Conservation (phyloP, 805 yeast genomes). For the Kregervanrija delftensis region DNA sequence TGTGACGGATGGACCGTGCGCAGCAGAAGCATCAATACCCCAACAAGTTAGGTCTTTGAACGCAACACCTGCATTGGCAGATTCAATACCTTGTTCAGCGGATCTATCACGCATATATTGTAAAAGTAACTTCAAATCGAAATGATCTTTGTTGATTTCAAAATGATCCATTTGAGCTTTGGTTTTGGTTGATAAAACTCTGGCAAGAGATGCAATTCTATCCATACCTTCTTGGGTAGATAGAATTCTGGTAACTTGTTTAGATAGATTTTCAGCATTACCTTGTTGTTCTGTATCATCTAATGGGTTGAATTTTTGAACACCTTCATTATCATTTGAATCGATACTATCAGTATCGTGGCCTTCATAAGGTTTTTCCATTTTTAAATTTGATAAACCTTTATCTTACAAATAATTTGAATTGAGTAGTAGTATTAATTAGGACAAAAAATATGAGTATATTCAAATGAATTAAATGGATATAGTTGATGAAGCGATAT, state of each 20-base stretch:
- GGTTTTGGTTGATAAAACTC: constrained; percentile 42
- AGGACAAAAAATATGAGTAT: no score
- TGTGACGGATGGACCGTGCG: constrained; percentile 36
- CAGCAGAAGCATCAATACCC: constrained; percentile 44
- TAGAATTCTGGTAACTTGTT: constrained; percentile 16
- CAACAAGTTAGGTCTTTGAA: constrained; percentile 34
- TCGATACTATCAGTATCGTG: constrained; percentile 17
- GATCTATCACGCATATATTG: constrained; percentile 32
- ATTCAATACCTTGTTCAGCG: constrained; percentile 40
- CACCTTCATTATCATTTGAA: constrained; percentile 11
- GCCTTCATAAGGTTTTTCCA: constrained; percentile 9
- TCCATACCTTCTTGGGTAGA: constrained; percentile 19
- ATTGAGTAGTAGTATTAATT: no score
- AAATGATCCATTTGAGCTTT: constrained; percentile 25
- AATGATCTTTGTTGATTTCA: constrained; percentile 29
- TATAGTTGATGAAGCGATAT: no score
- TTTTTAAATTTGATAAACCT: no score
- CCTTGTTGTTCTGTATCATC: constrained; percentile 19
- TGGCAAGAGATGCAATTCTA: constrained; percentile 39
- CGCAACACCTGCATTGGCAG: constrained; percentile 42
- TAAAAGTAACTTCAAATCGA: constrained; percentile 33
- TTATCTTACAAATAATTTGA: no score
- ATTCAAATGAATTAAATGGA: no score
- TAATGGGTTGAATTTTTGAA: constrained; percentile 16
- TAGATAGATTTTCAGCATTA: constrained; percentile 14